Conservation (phyloP, 192 early-diverging fungal genomes). For the Gigaspora rosea region DNA sequence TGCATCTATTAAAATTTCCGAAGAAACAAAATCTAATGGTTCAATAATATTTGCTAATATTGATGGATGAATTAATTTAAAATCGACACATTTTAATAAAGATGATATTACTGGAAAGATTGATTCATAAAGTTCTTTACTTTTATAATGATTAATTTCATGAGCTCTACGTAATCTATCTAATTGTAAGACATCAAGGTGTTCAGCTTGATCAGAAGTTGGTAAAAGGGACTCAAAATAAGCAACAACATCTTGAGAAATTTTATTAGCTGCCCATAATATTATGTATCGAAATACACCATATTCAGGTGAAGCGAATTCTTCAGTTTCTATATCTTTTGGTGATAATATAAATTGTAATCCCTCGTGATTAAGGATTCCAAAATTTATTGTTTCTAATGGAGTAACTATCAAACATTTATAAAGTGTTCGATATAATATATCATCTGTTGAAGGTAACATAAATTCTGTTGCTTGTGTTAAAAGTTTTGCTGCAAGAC, state of each 20-base stretch:
- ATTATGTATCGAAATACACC: slow-evolving; percentile 9
- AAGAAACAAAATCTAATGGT: slow-evolving; percentile 3
- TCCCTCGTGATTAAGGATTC: background rate
- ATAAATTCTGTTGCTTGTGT: slow-evolving; percentile 12
- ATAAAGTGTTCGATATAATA: background rate
- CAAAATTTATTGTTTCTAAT: background rate
- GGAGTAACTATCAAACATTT: slow-evolving; percentile 1
- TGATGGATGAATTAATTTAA: slow-evolving; percentile 15
- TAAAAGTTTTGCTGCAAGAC: slow-evolving; percentile 12
- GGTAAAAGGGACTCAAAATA: slow-evolving; percentile 9
- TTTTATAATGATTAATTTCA: background rate
- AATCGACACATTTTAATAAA: background rate
- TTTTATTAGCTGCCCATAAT: slow-evolving; percentile 9
- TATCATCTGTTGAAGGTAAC: slow-evolving; percentile 5
- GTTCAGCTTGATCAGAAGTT: background rate
- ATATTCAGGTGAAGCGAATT: slow-evolving; percentile 17
- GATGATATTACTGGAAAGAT: background rate
- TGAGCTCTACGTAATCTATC: background rate
- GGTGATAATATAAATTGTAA: slow-evolving; percentile 15
- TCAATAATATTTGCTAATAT: slow-evolving; percentile 19
- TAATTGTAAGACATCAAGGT: background rate
- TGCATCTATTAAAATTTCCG: background rate
- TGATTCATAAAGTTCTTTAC: background rate
- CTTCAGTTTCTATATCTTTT: background rate
- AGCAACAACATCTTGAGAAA: background rate